phyloP scores from a whole-genome alignment of 139 green algal species.

The Asterochloris erici region DNA sequence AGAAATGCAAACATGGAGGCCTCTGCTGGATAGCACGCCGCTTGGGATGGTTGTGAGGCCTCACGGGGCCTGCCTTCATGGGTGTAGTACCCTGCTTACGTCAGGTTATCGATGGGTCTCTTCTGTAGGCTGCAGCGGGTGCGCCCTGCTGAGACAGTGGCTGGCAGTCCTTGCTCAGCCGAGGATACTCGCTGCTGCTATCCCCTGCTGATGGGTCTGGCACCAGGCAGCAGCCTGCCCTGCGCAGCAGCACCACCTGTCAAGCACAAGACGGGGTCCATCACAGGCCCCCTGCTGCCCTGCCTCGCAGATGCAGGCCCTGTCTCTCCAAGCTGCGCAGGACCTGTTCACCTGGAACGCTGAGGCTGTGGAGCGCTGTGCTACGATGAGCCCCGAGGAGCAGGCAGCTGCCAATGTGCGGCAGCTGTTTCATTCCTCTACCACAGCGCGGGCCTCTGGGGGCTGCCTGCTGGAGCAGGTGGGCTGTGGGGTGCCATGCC shows the following conservation, averaged over 20 bases:
- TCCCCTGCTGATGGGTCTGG: too few species aligned
- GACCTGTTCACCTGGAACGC: slow-evolving; percentile 39
- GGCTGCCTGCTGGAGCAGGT: slow-evolving; percentile 58
- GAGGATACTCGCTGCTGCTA: too few species aligned
- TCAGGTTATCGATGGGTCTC: too few species aligned
- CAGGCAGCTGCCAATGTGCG: slow-evolving; percentile 24
- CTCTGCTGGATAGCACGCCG: too few species aligned
- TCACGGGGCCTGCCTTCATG: too few species aligned
- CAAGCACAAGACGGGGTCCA: background rate
- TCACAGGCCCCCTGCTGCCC: too few species aligned
- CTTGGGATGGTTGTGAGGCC: too few species aligned
- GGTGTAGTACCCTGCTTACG: too few species aligned
- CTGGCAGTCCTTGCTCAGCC: too few species aligned
- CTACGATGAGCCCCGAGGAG: slow-evolving; percentile 30
- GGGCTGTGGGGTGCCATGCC: background rate
- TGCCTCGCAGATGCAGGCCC: background rate
- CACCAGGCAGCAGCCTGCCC: background rate
- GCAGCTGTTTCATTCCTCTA: slow-evolving; percentile 48
- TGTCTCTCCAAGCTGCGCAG: slow-evolving; percentile 36
- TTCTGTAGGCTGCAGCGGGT: too few species aligned
- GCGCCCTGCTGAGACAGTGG: too few species aligned
- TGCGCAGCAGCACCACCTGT: background rate
- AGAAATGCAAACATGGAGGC: too few species aligned
- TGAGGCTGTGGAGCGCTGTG: slow-evolving; percentile 42
- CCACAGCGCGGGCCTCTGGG: slow-evolving; percentile 16